phyloP scores from a whole-genome alignment of 306 rosid species.

The Glycine soja region DNA sequence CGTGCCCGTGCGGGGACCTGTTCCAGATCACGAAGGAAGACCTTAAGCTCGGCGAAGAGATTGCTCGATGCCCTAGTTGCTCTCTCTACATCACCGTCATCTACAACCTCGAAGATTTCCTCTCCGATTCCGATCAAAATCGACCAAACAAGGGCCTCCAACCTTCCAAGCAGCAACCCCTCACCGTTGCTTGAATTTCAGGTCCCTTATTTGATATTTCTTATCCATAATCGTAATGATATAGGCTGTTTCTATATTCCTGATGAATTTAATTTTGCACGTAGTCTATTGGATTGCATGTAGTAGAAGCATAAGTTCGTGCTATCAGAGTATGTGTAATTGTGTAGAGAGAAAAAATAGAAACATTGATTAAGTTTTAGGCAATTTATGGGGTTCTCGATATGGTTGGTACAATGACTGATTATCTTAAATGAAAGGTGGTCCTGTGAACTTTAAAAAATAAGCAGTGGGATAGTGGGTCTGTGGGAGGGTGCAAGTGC shows the following conservation, averaged over 20 bases:
- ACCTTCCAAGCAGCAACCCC: conserved; percentile 4
- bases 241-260: background rate
- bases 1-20: conserved; percentile 96
- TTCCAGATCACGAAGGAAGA: conserved; percentile 94
- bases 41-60: conserved; percentile 88
- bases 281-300: too few relatives aligned
- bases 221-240: background rate
- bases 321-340: too few relatives aligned
- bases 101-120: conserved; percentile 86
- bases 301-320: too few relatives aligned
- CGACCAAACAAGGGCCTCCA: conserved; percentile 47
- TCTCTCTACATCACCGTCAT: conserved; percentile 93
- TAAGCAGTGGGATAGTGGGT: too few relatives aligned
- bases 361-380: too few relatives aligned
- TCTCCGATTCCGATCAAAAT: conserved; percentile 52
- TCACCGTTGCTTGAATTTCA: conserved; percentile 69
- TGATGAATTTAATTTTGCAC: too few relatives aligned
- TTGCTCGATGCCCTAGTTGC: conserved; percentile 98
- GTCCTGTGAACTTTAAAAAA: too few relatives aligned
- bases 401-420: too few relatives aligned
- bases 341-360: too few relatives aligned
- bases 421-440: too few relatives aligned
- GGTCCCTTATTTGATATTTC: conserved; percentile 7
- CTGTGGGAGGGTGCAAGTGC: too few relatives aligned
- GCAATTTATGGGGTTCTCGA: too few relatives aligned